Percentiles rank a stretch among this genome's conserved stretches.
Conservation (phyloP, 2,329 filamentous ascomycete species). For the Dactylellina haptotyla region DNA sequence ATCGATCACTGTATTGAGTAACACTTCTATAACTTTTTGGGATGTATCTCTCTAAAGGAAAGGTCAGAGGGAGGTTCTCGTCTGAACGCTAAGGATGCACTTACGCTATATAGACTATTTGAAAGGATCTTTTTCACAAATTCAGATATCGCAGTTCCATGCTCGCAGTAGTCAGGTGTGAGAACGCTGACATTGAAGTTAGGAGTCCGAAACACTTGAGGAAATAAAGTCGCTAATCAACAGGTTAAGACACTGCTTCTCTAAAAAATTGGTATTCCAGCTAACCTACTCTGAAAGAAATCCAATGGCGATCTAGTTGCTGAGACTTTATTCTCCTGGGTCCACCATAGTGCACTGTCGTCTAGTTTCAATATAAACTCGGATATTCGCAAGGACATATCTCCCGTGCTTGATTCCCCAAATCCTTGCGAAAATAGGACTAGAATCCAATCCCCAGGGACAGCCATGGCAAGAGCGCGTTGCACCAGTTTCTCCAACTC, state of each 20-base stretch:
- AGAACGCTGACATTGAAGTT: constrained; percentile 47
- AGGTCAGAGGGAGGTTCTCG: neutral
- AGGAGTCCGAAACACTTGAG: constrained; percentile 37
- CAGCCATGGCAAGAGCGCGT: neutral
- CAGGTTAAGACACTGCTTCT: neutral
- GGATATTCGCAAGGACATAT: constrained; percentile 43
- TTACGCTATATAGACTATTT: constrained; percentile 17
- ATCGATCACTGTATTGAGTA: constrained; percentile 28
- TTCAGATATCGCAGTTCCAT: constrained; percentile 32
- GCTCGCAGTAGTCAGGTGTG: constrained; percentile 28
- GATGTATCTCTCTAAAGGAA: constrained; percentile 9
- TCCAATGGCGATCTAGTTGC: constrained; percentile 13
- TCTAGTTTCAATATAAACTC: constrained; percentile 40
- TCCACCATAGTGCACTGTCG: constrained; percentile 39
- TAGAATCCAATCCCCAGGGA: constrained; percentile 56
- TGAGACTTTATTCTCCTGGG: neutral
- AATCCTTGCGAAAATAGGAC: constrained; percentile 56
- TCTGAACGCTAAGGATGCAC: neutral
- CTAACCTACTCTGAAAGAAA: constrained; percentile 32
- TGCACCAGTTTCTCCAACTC: constrained; percentile 53
- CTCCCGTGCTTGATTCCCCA: constrained; percentile 52
- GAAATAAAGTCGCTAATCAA: constrained; percentile 21
- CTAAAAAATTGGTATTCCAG: neutral
- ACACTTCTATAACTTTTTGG: constrained; percentile 14
- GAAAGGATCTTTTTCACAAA: constrained; percentile 27